phyloP scores from a whole-genome alignment of 305 asterid species.

The Solanum hybrid region DNA sequence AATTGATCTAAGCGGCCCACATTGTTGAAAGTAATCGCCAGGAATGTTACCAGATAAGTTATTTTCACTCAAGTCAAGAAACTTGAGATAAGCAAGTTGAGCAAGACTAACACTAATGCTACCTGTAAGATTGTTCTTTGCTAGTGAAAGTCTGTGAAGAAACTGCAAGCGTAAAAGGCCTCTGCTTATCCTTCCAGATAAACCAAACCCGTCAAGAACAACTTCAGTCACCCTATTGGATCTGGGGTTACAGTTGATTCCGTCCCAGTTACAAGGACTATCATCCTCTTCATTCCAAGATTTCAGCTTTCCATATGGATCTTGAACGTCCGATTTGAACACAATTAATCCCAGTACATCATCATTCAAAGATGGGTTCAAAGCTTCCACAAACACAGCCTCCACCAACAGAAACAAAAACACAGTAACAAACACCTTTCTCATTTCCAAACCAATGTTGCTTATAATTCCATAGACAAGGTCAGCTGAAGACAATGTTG shows the following conservation, averaged over 20 bases:
- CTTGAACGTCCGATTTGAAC: conserved; percentile 70
- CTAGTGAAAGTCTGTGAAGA: conserved; percentile 60
- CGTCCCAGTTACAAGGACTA: conserved; percentile 69
- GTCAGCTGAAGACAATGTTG: neutral
- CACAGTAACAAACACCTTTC: conserved; percentile 24
- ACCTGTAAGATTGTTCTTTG: conserved; percentile 64
- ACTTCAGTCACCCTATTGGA: conserved; percentile 80
- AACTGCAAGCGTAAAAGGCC: conserved; percentile 68
- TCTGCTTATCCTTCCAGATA: conserved; percentile 74
- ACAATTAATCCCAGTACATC: conserved; percentile 88
- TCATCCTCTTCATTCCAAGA: conserved; percentile 88
- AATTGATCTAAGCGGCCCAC: conserved; percentile 63
- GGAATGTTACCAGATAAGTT: conserved; percentile 50
- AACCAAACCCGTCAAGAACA: conserved; percentile 67
- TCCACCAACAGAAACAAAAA: conserved; percentile 19
- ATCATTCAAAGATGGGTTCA: conserved; percentile 60
- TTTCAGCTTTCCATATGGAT: conserved; percentile 46
- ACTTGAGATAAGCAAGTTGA: conserved; percentile 49
- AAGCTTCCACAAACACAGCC: conserved; percentile 28
- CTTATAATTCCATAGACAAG: conserved; percentile 11
- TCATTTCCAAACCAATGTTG: conserved; percentile 42
- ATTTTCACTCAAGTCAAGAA: conserved; percentile 67
- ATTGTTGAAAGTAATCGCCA: conserved; percentile 52
- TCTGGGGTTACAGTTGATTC: conserved; percentile 67
- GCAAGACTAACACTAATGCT: conserved; percentile 47